phyloP scores from a whole-genome alignment of 1,284 basidiomycete species.

The Leccinum insolens region DNA sequence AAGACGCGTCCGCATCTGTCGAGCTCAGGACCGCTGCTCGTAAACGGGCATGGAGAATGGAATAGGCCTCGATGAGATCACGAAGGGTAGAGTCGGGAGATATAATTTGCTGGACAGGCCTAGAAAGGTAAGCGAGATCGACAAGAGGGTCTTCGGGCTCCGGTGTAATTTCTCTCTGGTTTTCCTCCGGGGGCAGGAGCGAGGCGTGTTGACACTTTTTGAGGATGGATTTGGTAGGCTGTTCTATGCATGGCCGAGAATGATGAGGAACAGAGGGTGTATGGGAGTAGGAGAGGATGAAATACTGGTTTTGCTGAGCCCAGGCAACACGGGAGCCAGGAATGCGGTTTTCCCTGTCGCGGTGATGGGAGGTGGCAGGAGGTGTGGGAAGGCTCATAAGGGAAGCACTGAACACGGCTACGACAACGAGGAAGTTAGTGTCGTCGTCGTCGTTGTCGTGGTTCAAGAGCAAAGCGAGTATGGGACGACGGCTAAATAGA shows the following conservation, averaged over 20 bases:
- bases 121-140: slow-evolving; percentile 61
- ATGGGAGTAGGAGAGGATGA: slow-evolving; percentile 45
- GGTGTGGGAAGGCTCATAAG: slow-evolving; percentile 60
- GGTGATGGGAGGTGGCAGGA: slow-evolving; percentile 62
- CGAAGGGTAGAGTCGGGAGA: slow-evolving; percentile 47
- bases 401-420: slow-evolving; percentile 5
- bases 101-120: slow-evolving; percentile 61
- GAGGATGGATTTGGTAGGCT: slow-evolving; percentile 63
- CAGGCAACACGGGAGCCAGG: slow-evolving; percentile 55
- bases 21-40: slow-evolving; percentile 49
- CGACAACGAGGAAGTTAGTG: slow-evolving; percentile 15
- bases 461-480: slow-evolving; percentile 8
- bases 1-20: slow-evolving; percentile 59
- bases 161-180: slow-evolving; percentile 64
- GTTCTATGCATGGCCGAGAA: slow-evolving; percentile 40
- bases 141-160: slow-evolving; percentile 69
- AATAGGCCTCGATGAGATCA: slow-evolving; percentile 73
- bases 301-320: slow-evolving; percentile 59
- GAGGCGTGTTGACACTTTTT: slow-evolving; percentile 47
- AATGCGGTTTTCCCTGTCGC: slow-evolving; percentile 51
- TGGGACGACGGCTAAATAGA: slow-evolving; percentile 17
- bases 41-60: slow-evolving; percentile 64
- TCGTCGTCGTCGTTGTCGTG: slow-evolving; percentile 25
- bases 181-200: slow-evolving; percentile 44
- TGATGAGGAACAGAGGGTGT: slow-evolving; percentile 32